These are phyloP conservation scores for Coniosporium apollinis DNA, from an alignment of 495 filamentous ascomycete species.

Conservation along the genomic window DNA sequence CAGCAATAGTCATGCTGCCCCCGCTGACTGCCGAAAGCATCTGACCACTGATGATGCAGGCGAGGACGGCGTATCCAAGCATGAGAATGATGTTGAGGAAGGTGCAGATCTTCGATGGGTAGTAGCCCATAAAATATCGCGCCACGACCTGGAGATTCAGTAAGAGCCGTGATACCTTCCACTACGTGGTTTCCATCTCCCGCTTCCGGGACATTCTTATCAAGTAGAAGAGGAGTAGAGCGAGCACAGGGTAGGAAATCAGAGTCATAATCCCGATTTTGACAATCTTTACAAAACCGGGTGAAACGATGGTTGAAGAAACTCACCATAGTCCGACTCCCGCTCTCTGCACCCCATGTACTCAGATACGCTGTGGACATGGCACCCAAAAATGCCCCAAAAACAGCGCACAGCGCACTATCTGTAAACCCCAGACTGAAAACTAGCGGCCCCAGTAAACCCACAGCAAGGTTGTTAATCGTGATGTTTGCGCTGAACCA, in stretches of 20 bases:
- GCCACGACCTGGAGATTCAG: slow-evolving; percentile 1
- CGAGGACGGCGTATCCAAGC: slow-evolving; percentile 1
- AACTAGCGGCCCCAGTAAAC: slow-evolving; percentile 7
- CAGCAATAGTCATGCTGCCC: slow-evolving; percentile 11
- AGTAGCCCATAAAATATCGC: slow-evolving; percentile 3
- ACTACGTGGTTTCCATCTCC: too few species aligned
- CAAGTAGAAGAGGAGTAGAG: too few species aligned
- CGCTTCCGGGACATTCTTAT: too few species aligned
- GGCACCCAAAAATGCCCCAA: slow-evolving; percentile 5
- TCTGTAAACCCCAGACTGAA: slow-evolving; percentile 1
- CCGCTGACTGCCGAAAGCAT: slow-evolving; percentile 33
- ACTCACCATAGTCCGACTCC: slow-evolving; percentile 5
- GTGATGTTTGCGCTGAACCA: slow-evolving; percentile 10
- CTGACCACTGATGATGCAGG: slow-evolving; percentile 25
- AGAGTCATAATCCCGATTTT: too few species aligned
- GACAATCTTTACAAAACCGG: too few species aligned
- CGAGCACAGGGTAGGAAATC: too few species aligned
- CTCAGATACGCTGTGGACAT: slow-evolving; percentile 5
- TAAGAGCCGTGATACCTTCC: too few species aligned
- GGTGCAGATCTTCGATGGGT: slow-evolving; percentile 7
- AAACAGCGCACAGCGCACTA: slow-evolving; percentile 1
- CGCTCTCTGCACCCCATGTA: slow-evolving; percentile 3
- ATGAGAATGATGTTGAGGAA: slow-evolving; percentile 2
- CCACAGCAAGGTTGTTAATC: slow-evolving; percentile 9
- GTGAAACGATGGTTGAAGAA: too few species aligned